A percentile compares a stretch with the other conserved stretches of the same genome.
Conservation (phyloP, 176 grass and related monocot genomes). For the Oryza officinalis region DNA sequence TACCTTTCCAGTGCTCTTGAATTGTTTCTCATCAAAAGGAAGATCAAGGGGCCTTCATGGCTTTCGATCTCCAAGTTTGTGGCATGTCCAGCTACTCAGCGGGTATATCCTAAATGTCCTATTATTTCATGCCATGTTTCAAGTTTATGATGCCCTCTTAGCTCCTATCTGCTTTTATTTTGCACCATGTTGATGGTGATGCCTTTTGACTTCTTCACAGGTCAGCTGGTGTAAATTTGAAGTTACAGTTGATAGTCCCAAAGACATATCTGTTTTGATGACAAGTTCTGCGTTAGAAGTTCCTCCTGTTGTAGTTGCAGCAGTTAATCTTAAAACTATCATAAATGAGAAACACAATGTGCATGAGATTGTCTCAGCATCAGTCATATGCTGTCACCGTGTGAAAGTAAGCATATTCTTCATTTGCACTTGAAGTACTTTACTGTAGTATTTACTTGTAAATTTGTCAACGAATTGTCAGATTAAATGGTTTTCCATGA, state of each 20-base stretch:
- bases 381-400: constrained; percentile 83
- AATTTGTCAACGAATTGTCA: constrained; percentile 9
- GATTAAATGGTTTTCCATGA: constrained; percentile 2
- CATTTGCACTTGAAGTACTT: constrained; percentile 15
- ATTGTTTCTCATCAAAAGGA: constrained; percentile 91
- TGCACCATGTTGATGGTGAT: background rate
- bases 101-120: constrained; percentile 37
- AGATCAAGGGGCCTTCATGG: constrained; percentile 96
- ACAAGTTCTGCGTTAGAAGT: constrained; percentile 60
- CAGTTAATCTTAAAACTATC: constrained; percentile 94
- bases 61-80: constrained; percentile 78
- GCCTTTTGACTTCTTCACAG: constrained; percentile 57
- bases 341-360: constrained; percentile 79
- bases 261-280: constrained; percentile 71
- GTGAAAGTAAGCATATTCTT: constrained; percentile 70
- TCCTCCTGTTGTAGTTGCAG: constrained; percentile 71
- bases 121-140: background rate
- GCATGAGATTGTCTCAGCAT: constrained; percentile 97
- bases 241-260: constrained; percentile 77
- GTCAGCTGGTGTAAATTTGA: constrained; percentile 99
- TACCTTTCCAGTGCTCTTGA: constrained; percentile 80
- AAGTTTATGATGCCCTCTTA: background rate
- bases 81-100: constrained; percentile 55
- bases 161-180: constrained; percentile 6
- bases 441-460: constrained; percentile 20